These are phyloP conservation scores for Vigna nakashimae DNA, from an alignment of 306 rosid genomes.

Conservation along the genomic window DNA sequence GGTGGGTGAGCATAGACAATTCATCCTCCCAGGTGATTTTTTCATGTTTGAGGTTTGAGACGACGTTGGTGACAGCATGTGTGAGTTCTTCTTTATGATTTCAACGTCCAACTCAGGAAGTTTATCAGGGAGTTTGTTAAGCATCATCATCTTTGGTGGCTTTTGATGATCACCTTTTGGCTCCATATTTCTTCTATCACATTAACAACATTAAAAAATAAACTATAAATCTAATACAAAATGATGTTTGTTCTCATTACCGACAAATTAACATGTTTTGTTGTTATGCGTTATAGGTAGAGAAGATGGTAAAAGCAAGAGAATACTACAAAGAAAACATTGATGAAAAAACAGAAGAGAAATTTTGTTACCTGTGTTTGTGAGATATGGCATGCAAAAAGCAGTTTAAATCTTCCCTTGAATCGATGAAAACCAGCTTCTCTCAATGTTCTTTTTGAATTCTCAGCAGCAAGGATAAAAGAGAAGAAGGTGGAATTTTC, in stretches of 20 bases:
- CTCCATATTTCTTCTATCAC: conserved; percentile 52
- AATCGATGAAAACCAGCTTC: not conserved
- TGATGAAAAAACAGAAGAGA: not conserved
- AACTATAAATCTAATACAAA: no score
- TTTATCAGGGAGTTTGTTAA: conserved; percentile 44
- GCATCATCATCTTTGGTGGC: conserved; percentile 38
- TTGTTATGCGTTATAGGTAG: no score
- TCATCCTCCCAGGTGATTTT: conserved; percentile 40
- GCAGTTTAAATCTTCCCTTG: not conserved
- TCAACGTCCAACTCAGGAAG: conserved; percentile 49
- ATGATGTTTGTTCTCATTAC: no score
- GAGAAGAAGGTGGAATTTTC: conserved; percentile 1
- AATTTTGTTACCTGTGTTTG: conserved; percentile 9
- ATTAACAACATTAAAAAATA: no score
- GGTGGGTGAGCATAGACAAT: conserved; percentile 87
- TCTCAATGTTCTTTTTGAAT: not conserved
- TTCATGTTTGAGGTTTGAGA: conserved; percentile 13
- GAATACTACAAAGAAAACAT: not conserved
- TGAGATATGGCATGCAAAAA: conserved; percentile 37
- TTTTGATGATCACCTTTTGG: conserved; percentile 46
- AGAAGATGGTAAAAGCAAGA: not conserved
- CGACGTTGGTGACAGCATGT: conserved; percentile 57
- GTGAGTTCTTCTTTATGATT: conserved; percentile 49
- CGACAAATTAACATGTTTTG: no score
- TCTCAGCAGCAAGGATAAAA: not conserved